Base-by-base conservation (phyloP, 2,329 filamentous ascomycete genomes). In the Leptodontidium sp. region DNA sequence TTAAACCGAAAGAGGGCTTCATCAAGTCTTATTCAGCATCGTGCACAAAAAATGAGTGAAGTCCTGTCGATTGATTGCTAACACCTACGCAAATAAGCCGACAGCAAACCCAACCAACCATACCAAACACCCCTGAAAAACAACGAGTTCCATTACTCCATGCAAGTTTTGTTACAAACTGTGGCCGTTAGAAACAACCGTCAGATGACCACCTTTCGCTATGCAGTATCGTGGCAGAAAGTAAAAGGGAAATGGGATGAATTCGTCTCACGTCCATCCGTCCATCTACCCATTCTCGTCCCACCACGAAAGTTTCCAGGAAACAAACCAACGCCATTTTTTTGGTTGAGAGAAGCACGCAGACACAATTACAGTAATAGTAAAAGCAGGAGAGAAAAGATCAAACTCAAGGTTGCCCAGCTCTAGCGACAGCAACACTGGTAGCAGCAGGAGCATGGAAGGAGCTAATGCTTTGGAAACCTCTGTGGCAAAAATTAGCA, bases 401-500 rank as follows among this genome's bases (percentile, higher is more conserved):
- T 55, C 24, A 17, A 24, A 59, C n/a, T 52, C 61, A 53, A 26
- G 38, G 62, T 50, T 53, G 61, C 15, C 69, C 66, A 47, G 66
- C 35, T 64, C 59, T 64, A 32, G 65, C 64, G 38, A 71, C 71
- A 40, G 70, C 49, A 59, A 73, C 40, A 53, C 70, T 68, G 61
- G 71, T 71, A 15, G 69, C 55, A 61, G 69, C 68, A 24, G 75
- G 70, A 21, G 84, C 49, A 72, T 90, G 88, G 70, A 88, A 90
- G 0, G 87, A 84, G 38, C 87, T 86, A 63, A 90, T 90, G 71
- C 86, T 90, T 77, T 90, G 88, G 73, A 90, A 90, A 0, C 88
- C 88, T 80, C 77, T 78, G 67, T 49, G 67, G 21, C 55, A 29
- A 70, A 50, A 55, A 75, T 82, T 76, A 81, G 77, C 58, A 65